A percentile compares a stretch with the other conserved stretches of the same genome.
Evolutionary conservation across 805 yeast species (phyloP).

Genomic region (Groenewaldozyma salmanticensis): DNA sequence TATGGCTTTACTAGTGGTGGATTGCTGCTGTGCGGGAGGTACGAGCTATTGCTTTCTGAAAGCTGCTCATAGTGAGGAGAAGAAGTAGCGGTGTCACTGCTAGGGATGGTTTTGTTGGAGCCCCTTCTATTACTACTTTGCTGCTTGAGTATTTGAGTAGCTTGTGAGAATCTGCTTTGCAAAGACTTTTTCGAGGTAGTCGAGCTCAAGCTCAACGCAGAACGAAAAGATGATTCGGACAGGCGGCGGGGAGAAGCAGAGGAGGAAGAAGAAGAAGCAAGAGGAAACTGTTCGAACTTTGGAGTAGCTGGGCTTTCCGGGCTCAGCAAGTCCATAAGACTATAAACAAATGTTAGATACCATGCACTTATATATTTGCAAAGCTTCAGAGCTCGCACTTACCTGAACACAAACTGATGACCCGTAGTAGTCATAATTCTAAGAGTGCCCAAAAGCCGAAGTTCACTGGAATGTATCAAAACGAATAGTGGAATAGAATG

Average conservation of each 20-base stretch:
- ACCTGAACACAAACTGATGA: background rate
- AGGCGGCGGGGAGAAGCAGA: background rate
- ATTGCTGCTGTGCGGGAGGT: no score
- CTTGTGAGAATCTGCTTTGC: no score
- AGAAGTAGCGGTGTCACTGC: no score
- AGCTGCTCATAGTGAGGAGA: no score
- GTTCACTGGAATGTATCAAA: no score
- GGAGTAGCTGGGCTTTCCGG: background rate
- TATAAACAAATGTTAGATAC: background rate
- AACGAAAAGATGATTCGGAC: background rate
- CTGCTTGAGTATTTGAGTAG: no score
- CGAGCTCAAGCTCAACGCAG: background rate
- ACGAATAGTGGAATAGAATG: no score
- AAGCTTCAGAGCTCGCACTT: background rate
- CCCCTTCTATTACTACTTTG: no score
- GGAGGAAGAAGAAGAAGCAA: no score
- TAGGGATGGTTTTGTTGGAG: background rate
- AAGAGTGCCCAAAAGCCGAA: no score
- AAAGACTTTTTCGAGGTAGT: background rate
- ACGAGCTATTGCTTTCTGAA: no score
- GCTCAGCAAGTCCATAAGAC: background rate
- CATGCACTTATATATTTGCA: background rate
- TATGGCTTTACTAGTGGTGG: background rate
- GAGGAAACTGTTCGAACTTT: background rate
- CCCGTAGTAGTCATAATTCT: no score